These are phyloP conservation scores for Kodamaea suecica DNA, from an alignment of 1,139 yeast genomes.

Conservation along the genomic window DNA sequence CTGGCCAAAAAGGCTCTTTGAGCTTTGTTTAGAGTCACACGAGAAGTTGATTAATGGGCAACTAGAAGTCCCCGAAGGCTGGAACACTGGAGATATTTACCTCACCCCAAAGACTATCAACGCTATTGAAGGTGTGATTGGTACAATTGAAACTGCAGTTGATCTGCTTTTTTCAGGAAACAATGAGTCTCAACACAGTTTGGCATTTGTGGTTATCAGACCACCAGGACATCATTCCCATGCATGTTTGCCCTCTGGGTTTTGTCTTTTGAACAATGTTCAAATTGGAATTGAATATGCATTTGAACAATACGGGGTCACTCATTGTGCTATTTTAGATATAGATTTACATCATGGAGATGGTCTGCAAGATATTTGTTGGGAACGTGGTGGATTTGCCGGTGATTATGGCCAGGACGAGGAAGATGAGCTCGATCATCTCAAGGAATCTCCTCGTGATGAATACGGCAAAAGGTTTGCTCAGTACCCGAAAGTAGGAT, in stretches of 20 bases:
- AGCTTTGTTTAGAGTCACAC: constrained; percentile 58
- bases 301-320: constrained; percentile 55
- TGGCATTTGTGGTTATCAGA: constrained; percentile 68
- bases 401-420: constrained; percentile 50
- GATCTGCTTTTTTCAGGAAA: constrained; percentile 35
- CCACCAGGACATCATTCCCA: constrained; percentile 95
- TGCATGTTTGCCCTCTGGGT: constrained; percentile 82
- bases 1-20: constrained; percentile 65
- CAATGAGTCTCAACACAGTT: constrained; percentile 37
- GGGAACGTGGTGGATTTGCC: constrained; percentile 68
- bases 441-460: constrained; percentile 35
- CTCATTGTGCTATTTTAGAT: constrained; percentile 81
- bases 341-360: constrained; percentile 92
- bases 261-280: constrained; percentile 77
- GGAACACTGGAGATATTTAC: constrained; percentile 86
- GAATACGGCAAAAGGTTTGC: constrained; percentile 56
- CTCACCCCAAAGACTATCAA: constrained; percentile 62
- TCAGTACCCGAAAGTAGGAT: constrained; percentile 66
- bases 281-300: constrained; percentile 85
- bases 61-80: constrained; percentile 73
- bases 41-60: constrained; percentile 52
- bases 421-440: constrained; percentile 37
- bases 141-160: constrained; percentile 72
- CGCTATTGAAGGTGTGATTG: constrained; percentile 78
- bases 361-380: constrained; percentile 84